Evolutionary conservation across 1,284 basidiomycete genomes (phyloP).

Genomic region (Papiliotrema laurentii): DNA sequence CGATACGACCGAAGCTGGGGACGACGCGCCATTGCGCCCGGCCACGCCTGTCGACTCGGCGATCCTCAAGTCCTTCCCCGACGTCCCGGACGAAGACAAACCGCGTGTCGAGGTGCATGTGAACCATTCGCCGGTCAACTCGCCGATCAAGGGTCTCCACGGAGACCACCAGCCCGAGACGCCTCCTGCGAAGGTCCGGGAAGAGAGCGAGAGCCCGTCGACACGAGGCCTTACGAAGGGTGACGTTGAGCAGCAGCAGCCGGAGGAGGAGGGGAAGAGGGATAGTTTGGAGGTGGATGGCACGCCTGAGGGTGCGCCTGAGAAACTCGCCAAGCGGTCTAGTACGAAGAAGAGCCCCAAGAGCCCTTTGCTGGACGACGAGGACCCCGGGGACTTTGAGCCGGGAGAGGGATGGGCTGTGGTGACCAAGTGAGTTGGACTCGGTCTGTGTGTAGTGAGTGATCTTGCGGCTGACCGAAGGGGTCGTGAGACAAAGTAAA

Average conservation of each 20-base stretch:
- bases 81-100: conserved; percentile 41
- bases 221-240: not conserved
- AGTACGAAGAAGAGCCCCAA: conserved; percentile 26
- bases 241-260: not conserved
- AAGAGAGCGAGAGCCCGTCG: not conserved
- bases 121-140: conserved; percentile 18
- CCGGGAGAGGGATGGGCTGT: conserved; percentile 44
- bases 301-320: not conserved
- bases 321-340: conserved; percentile 2
- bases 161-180: not conserved
- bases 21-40: not conserved
- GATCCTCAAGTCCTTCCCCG: conserved; percentile 33
- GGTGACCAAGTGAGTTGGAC: conserved; percentile 38
- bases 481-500: no score
- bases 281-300: conserved; percentile 4
- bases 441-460: no score
- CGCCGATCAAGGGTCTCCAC: conserved; percentile 8
- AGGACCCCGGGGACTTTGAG: conserved; percentile 45
- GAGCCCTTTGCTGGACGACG: conserved; percentile 41
- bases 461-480: no score
- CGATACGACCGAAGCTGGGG: no score
- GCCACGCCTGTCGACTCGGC: conserved; percentile 24
- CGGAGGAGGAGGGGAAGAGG: not conserved
- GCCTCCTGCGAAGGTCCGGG: conserved; percentile 5
- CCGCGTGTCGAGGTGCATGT: conserved; percentile 41